Evolutionary conservation across 2,329 filamentous ascomycete genomes (phyloP).

Genomic region (Ceratocystis huliohia): DNA sequence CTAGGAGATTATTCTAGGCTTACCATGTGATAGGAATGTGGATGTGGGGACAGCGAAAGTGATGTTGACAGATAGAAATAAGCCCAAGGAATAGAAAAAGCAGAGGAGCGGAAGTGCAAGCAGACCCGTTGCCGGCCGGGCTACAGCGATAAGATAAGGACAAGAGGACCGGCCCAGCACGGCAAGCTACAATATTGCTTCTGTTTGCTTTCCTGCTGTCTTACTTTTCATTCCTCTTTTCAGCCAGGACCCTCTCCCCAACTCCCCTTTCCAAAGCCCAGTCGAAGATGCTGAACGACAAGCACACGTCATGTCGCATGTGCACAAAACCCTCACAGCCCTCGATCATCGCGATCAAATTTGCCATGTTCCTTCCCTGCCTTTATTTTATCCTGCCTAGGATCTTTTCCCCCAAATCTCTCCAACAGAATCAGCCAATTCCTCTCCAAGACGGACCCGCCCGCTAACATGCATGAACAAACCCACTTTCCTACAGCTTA

Average conservation of each 20-base stretch:
- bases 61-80: not conserved
- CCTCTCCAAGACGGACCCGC: not conserved
- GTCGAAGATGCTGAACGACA: too few species aligned
- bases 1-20: not conserved
- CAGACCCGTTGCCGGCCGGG: not conserved
- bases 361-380: too few species aligned
- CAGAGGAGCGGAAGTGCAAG: not conserved
- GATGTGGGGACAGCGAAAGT: not conserved
- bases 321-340: too few species aligned
- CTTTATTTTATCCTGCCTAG: too few species aligned
- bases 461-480: not conserved
- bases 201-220: too few species aligned
- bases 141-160: not conserved
- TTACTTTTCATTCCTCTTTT: too few species aligned
- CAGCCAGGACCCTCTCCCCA: too few species aligned
- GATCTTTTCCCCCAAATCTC: too few species aligned
- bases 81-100: not conserved
- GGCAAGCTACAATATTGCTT: not conserved
- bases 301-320: too few species aligned
- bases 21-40: too few species aligned
- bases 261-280: too few species aligned
- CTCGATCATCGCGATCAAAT: too few species aligned
- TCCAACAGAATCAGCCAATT: not conserved
- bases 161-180: not conserved
- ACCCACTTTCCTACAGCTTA: constrained; percentile 4